Evolutionary conservation across 345 rosid genomes (phyloP).

Genomic region (Sonneratia caseolaris): DNA sequence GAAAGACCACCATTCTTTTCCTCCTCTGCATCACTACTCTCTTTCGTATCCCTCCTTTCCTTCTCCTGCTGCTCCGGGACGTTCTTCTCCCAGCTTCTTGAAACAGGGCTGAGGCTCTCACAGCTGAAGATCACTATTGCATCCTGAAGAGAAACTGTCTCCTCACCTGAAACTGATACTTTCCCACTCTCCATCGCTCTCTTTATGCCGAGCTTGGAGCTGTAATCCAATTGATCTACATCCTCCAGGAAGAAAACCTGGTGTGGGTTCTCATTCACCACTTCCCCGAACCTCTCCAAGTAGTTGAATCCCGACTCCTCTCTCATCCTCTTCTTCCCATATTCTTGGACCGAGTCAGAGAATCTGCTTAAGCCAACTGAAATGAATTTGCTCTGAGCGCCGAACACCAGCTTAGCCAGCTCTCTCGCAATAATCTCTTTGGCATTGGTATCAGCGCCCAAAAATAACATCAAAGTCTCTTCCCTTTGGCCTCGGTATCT

Average conservation of each 20-base stretch:
- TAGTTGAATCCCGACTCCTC: slow-evolving; percentile 25
- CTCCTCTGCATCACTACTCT: neutral
- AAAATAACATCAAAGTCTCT: slow-evolving; percentile 51
- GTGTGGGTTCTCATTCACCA: slow-evolving; percentile 61
- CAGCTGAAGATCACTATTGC: slow-evolving; percentile 51
- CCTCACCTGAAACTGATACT: slow-evolving; percentile 29
- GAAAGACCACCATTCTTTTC: slow-evolving; percentile 8
- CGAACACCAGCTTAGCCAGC: slow-evolving; percentile 44
- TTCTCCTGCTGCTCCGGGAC: slow-evolving; percentile 6
- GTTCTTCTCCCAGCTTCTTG: slow-evolving; percentile 13
- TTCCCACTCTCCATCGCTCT: slow-evolving; percentile 37
- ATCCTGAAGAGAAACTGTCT: slow-evolving; percentile 37
- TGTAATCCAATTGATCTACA: slow-evolving; percentile 25
- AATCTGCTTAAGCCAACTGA: slow-evolving; percentile 31
- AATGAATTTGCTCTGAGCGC: slow-evolving; percentile 34
- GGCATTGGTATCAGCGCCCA: slow-evolving; percentile 34
- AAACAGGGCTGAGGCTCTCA: slow-evolving; percentile 21
- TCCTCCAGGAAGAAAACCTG: slow-evolving; percentile 58
- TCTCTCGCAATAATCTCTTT: slow-evolving; percentile 50
- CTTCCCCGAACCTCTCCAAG: slow-evolving; percentile 37
- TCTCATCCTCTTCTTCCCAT: slow-evolving; percentile 36
- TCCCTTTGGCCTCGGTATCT: slow-evolving; percentile 11
- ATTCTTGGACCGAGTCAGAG: slow-evolving; percentile 20
- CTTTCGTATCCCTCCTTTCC: neutral
- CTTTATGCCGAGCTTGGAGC: slow-evolving; percentile 27